Evolutionary conservation across 805 yeast species (phyloP).

Genomic region (Saccharomycopsis oosterbeekiorum): DNA sequence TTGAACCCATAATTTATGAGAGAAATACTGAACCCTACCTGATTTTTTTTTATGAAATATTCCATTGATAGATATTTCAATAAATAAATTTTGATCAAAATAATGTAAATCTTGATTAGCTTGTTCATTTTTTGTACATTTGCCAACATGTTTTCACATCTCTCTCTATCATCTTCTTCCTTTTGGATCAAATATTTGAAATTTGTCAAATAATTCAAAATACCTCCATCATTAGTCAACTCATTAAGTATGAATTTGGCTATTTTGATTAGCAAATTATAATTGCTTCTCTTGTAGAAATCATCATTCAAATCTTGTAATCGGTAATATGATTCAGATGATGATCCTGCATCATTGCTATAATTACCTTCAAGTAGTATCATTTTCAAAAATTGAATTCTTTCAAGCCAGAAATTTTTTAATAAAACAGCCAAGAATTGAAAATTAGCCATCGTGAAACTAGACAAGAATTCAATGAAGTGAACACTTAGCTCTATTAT

Average conservation of each 20-base stretch:
- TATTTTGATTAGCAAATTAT: conserved; percentile 12
- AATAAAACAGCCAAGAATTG: conserved; percentile 11
- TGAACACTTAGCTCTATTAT: conserved; percentile 6
- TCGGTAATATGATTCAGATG: conserved; percentile 2
- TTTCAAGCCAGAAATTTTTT: conserved; percentile 15
- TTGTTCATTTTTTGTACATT: neutral
- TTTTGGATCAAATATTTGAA: neutral
- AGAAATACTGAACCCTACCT: conserved; percentile 10
- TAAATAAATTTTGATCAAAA: conserved; percentile 11
- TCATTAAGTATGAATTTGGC: conserved; percentile 6
- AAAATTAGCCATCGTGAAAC: conserved; percentile 11
- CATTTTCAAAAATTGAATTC: conserved; percentile 3
- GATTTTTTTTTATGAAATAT: conserved; percentile 9
- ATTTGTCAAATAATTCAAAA: conserved; percentile 2
- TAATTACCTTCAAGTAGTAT: neutral
- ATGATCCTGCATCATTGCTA: neutral
- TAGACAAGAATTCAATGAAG: conserved; percentile 9
- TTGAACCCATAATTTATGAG: conserved; percentile 13
- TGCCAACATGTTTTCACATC: neutral
- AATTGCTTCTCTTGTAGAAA: conserved; percentile 13
- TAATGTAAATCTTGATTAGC: neutral
- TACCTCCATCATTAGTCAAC: neutral
- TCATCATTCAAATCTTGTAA: conserved; percentile 12
- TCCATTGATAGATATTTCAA: conserved; percentile 11
- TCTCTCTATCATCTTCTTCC: neutral